These are phyloP conservation scores for Arthrobotrys musiformis DNA, from an alignment of 2,329 filamentous ascomycete genomes.

Conservation along the genomic window DNA sequence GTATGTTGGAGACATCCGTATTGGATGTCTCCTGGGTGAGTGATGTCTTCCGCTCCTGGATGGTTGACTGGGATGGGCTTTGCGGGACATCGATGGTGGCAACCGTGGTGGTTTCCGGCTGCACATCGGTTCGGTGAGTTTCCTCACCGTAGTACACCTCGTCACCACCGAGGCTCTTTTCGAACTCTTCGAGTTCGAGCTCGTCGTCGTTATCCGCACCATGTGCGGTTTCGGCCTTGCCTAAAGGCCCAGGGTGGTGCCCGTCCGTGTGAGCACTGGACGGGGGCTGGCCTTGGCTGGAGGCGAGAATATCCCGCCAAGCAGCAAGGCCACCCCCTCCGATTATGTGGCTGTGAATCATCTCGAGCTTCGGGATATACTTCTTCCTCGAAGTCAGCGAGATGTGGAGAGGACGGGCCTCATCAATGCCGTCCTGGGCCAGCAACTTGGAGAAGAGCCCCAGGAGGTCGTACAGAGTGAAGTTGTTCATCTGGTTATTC, in stretches of 20 bases:
- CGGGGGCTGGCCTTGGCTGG: not conserved
- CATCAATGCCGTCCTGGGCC: constrained; percentile 30
- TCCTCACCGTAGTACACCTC: constrained; percentile 16
- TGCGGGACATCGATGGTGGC: constrained; percentile 42
- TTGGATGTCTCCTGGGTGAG: constrained; percentile 15
- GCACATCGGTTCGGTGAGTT: not conserved
- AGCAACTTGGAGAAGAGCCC: constrained; percentile 38
- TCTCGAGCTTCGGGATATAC: constrained; percentile 45
- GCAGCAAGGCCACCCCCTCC: constrained; percentile 38
- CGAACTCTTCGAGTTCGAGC: constrained; percentile 47
- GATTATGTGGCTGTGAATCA: constrained; percentile 46
- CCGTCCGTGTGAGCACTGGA: not conserved
- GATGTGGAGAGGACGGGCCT: constrained; percentile 34
- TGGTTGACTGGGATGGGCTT: constrained; percentile 43
- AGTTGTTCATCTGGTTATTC: constrained; percentile 42
- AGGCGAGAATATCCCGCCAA: constrained; percentile 19
- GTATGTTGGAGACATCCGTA: constrained; percentile 39
- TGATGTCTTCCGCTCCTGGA: not conserved
- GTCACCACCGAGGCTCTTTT: constrained; percentile 28
- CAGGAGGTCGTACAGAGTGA: constrained; percentile 44
- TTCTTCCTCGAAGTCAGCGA: constrained; percentile 44
- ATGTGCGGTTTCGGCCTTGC: not conserved
- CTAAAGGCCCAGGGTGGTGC: not conserved
- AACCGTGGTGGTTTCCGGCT: not conserved
- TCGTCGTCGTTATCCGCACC: constrained; percentile 24